Evolutionary conservation across 139 green algal species (phyloP).

Genomic region (Trebouxia sp.): DNA sequence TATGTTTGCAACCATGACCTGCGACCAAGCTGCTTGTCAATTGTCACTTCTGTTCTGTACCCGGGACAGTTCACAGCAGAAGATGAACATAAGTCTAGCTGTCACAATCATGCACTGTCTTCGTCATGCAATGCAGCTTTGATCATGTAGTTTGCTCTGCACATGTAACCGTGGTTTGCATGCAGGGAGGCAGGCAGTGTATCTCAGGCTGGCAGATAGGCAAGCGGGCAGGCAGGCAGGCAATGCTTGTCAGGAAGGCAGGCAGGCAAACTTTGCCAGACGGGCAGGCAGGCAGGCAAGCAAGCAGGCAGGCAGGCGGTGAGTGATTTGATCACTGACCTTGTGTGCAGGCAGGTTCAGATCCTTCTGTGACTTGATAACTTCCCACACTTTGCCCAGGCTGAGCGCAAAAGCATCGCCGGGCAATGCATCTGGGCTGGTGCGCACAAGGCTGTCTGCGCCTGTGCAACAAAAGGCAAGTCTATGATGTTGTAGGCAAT

Average conservation of each 20-base stretch:
- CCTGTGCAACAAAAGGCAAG: constrained; percentile 20
- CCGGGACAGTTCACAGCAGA: too few relatives aligned
- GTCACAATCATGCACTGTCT: too few relatives aligned
- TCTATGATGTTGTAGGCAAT: not conserved
- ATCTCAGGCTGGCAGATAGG: too few relatives aligned
- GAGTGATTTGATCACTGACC: constrained; percentile 40
- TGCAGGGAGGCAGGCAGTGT: too few relatives aligned
- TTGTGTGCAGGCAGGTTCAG: constrained; percentile 97
- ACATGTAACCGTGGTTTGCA: too few relatives aligned
- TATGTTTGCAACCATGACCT: constrained; percentile 98
- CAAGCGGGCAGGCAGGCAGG: too few relatives aligned
- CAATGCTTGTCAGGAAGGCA: too few relatives aligned
- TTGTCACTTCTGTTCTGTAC: too few relatives aligned
- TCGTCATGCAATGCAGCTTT: too few relatives aligned
- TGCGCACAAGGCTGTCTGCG: constrained; percentile 61
- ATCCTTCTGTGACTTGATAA: constrained; percentile 92
- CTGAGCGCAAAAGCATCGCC: constrained; percentile 77
- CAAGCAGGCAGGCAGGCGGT: not conserved
- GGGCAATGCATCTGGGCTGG: constrained; percentile 55
- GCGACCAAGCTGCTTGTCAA: not conserved
- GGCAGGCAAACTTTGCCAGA: not conserved
- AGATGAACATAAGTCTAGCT: not conserved
- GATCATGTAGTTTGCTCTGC: too few relatives aligned
- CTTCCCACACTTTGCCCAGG: constrained; percentile 84
- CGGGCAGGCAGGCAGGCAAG: not conserved